A percentile compares a stretch with the other conserved stretches of the same genome.
Conservation (phyloP, 2,329 filamentous ascomycete species). For the Triangularia verruculosa region DNA sequence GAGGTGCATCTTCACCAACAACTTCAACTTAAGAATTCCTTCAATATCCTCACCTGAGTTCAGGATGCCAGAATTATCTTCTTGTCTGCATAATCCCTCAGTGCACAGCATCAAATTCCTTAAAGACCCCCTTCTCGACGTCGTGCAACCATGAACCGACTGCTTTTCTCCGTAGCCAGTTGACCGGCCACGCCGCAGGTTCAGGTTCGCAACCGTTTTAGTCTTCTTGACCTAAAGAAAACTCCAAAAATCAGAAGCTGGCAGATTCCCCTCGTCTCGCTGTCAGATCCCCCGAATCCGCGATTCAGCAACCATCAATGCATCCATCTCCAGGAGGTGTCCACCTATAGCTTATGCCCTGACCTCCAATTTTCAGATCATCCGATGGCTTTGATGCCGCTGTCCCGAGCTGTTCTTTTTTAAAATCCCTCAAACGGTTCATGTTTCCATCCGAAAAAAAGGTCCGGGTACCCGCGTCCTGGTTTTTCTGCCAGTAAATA, state of each 20-base stretch:
- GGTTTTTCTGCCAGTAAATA: background rate
- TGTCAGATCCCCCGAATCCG: background rate
- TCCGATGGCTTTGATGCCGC: background rate
- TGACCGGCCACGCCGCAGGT: slow-evolving; percentile 2
- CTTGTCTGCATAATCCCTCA: slow-evolving; percentile 4
- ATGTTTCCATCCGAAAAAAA: background rate
- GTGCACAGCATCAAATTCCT: slow-evolving; percentile 1
- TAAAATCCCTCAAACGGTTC: background rate
- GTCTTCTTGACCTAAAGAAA: background rate
- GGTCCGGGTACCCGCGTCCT: background rate
- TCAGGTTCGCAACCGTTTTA: background rate
- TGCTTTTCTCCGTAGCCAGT: background rate
- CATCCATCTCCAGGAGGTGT: background rate
- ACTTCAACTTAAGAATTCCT: background rate
- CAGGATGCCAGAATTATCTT: no score
- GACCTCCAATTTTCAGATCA: background rate
- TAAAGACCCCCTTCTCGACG: background rate
- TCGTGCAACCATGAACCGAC: background rate
- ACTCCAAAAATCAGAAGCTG: background rate
- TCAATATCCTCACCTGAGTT: background rate
- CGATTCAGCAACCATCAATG: background rate
- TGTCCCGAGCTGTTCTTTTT: background rate
- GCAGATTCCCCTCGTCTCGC: background rate
- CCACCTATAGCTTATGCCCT: background rate
- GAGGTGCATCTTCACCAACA: background rate